Percentiles rank a stretch among this genome's conserved stretches.
phyloP scores from a whole-genome alignment of 2,329 filamentous ascomycete genomes.

The Fusarium sp. region DNA sequence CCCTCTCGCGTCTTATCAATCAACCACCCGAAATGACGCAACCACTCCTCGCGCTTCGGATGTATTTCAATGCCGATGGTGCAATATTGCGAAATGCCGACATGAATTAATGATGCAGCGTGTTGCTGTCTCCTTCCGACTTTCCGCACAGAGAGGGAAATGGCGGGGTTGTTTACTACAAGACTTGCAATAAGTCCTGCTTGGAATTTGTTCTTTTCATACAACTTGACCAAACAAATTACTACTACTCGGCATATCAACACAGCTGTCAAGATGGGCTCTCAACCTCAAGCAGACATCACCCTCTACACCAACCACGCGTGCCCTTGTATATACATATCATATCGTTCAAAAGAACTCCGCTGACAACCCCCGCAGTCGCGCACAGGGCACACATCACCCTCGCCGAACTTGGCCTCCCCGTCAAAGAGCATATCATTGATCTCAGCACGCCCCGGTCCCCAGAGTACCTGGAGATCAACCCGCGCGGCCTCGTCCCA shows the following conservation, averaged over 20 bases:
- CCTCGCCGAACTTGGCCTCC: constrained; percentile 71
- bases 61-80: not conserved
- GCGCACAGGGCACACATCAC: constrained; percentile 81
- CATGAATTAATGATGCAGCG: constrained; percentile 4
- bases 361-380: constrained; percentile 48
- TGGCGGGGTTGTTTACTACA: not conserved
- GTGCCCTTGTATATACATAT: constrained; percentile 65
- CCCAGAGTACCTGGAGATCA: constrained; percentile 78
- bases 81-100: not conserved
- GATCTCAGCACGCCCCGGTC: constrained; percentile 75
- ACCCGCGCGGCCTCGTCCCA: constrained; percentile 82
- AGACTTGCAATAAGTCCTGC: not conserved
- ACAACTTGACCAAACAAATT: not conserved
- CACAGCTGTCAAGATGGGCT: constrained; percentile 23
- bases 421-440: constrained; percentile 77
- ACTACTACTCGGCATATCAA: not conserved
- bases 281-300: constrained; percentile 51
- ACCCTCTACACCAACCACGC: constrained; percentile 75
- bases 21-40: constrained; percentile 4
- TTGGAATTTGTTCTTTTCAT: not conserved
- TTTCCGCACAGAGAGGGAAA: not conserved
- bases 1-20: not conserved
- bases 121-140: not conserved
- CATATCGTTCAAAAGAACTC: not conserved
- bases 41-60: constrained; percentile 16